Evolutionary conservation across 331 rosid species (phyloP).

Genomic region (Telfairia occidentalis): DNA sequence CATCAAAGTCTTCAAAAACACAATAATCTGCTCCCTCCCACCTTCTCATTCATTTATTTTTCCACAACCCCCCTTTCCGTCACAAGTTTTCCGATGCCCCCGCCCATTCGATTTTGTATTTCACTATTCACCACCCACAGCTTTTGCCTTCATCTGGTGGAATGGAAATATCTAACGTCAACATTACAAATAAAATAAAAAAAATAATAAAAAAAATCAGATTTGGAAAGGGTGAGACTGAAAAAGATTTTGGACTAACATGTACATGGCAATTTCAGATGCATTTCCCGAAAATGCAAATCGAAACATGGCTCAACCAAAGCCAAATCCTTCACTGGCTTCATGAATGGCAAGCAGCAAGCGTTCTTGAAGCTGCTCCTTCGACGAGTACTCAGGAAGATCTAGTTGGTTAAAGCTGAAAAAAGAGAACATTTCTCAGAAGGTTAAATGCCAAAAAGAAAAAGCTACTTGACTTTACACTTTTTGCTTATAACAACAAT

Average conservation of each 20-base stretch:
- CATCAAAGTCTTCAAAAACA: not conserved
- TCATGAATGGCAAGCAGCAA: constrained; percentile 94
- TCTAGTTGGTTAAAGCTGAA: constrained; percentile 96
- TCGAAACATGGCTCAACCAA: constrained; percentile 41
- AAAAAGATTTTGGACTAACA: constrained; percentile 29
- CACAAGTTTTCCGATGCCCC: not conserved
- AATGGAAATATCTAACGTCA: not conserved
- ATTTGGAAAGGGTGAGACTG: not conserved
- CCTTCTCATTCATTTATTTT: not conserved
- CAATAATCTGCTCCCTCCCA: not conserved
- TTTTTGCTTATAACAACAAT: not conserved
- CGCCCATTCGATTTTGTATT: not conserved
- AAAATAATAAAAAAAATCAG: too few relatives aligned
- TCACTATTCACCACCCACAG: not conserved
- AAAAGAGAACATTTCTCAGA: constrained; percentile 12
- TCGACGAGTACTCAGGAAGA: constrained; percentile 88
- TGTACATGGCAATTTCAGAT: constrained; percentile 36
- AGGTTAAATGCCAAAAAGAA: constrained; percentile 7
- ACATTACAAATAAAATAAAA: not conserved
- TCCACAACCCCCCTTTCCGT: not conserved
- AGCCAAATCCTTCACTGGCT: constrained; percentile 97
- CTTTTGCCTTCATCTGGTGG: not conserved
- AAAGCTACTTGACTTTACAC: not conserved
- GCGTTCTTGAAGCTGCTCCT: constrained; percentile 93
- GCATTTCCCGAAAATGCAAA: constrained; percentile 24